phyloP scores from a whole-genome alignment of 2,329 filamentous ascomycete genomes.

The Sphaerulina musiva region DNA sequence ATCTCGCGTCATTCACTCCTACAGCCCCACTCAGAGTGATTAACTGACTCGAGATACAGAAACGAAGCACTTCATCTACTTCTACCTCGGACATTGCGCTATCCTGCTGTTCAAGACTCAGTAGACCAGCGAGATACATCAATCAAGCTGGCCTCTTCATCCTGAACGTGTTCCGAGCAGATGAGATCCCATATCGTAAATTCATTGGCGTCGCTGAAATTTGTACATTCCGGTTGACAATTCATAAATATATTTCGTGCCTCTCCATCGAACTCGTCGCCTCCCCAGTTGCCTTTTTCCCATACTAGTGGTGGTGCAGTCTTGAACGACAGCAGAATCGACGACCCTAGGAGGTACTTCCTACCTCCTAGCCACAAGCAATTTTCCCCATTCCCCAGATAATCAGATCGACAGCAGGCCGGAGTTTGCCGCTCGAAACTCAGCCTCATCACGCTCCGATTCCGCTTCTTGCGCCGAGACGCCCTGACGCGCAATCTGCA shows the following conservation, averaged over 20 bases:
- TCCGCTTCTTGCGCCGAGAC: not conserved
- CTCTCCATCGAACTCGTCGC: not conserved
- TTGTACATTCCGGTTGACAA: not conserved
- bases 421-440: not conserved
- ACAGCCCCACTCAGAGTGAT: slow-evolving; percentile 1
- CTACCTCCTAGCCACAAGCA: not conserved
- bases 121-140: slow-evolving; percentile 42
- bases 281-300: not conserved
- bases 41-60: slow-evolving; percentile 50
- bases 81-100: slow-evolving; percentile 97
- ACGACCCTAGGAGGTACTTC: not conserved
- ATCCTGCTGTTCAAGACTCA: slow-evolving; percentile 99
- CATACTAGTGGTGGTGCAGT: not conserved
- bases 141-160: not conserved
- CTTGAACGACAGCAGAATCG: not conserved
- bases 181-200: not conserved
- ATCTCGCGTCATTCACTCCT: not conserved
- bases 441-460: not conserved
- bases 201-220: not conserved
- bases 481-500: slow-evolving; percentile 14
- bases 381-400: not conserved
- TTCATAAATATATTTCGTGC: not conserved
- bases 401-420: not conserved
- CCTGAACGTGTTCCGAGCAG: not conserved
- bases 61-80: slow-evolving; percentile 99